A percentile compares a stretch with the other conserved stretches of the same genome.
These are phyloP conservation scores for Sapria himalayana DNA, from an alignment of 345 rosid genomes.

Conservation along the genomic window DNA sequence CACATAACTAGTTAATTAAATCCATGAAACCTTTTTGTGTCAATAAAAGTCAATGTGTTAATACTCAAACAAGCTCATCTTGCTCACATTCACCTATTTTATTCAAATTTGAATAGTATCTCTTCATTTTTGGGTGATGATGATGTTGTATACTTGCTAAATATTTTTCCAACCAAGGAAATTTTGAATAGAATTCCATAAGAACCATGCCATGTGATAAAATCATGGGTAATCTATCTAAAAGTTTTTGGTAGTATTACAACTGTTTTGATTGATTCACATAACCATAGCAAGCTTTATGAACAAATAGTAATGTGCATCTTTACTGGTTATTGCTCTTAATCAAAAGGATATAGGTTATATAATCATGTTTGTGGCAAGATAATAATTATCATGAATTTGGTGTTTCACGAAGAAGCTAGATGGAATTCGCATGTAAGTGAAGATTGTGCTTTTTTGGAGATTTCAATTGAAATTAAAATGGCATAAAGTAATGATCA, in stretches of 20 bases:
- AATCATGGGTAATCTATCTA: background rate
- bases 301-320: background rate
- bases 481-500: background rate
- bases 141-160: no score
- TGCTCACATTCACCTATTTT: no score
- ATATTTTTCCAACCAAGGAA: no score
- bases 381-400: background rate
- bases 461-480: background rate
- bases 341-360: background rate
- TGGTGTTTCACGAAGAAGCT: background rate
- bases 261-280: background rate
- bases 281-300: background rate
- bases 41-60: no score
- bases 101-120: no score
- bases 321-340: background rate
- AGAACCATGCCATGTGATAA: background rate
- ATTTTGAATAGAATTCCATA: background rate
- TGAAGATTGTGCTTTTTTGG: background rate
- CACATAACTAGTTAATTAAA: no score
- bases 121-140: no score
- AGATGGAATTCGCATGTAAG: no score
- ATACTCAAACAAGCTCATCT: no score
- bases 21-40: no score
- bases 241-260: background rate
- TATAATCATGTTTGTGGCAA: conserved; percentile 1